These are phyloP conservation scores for Brasilioporus rufonigricans DNA, from an alignment of 768 basidiomycete species.

Conservation along the genomic window DNA sequence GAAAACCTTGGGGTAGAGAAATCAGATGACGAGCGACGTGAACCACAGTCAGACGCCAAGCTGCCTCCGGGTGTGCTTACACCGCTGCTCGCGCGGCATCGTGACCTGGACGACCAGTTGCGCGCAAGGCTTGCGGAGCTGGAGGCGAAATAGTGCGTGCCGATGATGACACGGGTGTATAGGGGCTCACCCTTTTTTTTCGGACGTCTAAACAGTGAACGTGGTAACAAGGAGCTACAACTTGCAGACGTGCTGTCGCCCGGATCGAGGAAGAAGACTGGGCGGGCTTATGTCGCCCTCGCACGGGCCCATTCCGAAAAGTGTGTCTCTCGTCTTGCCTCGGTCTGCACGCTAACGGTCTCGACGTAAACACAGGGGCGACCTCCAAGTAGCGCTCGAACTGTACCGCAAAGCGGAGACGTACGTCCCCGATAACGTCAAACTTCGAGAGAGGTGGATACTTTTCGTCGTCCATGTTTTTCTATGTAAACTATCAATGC, in stretches of 20 bases:
- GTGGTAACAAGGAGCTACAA: conserved; percentile 57
- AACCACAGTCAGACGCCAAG: conserved; percentile 9
- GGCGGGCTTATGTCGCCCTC: conserved; percentile 79
- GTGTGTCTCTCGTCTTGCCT: conserved; percentile 38
- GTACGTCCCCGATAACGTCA: conserved; percentile 84
- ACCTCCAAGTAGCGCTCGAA: conserved; percentile 75
- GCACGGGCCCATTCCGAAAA: conserved; percentile 80
- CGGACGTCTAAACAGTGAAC: too few species aligned
- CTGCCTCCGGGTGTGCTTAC: conserved; percentile 47
- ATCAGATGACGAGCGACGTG: conserved; percentile 3
- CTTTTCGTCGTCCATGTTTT: conserved; percentile 67
- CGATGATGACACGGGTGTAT: not conserved
- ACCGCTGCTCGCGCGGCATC: conserved; percentile 60
- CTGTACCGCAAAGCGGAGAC: conserved; percentile 79
- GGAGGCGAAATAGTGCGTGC: conserved; percentile 70
- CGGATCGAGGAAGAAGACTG: conserved; percentile 76
- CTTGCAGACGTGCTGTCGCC: conserved; percentile 66
- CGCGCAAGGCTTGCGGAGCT: conserved; percentile 62
- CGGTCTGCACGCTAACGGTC: not conserved
- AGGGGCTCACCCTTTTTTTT: conserved; percentile 11
- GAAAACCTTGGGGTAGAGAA: conserved; percentile 19
- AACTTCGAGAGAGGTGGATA: conserved; percentile 86
- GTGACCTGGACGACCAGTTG: conserved; percentile 68
- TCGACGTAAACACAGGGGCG: conserved; percentile 48
- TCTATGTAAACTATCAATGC: conserved; percentile 49